Conservation (phyloP, 306 rosid species). For the Fagus crenata region DNA sequence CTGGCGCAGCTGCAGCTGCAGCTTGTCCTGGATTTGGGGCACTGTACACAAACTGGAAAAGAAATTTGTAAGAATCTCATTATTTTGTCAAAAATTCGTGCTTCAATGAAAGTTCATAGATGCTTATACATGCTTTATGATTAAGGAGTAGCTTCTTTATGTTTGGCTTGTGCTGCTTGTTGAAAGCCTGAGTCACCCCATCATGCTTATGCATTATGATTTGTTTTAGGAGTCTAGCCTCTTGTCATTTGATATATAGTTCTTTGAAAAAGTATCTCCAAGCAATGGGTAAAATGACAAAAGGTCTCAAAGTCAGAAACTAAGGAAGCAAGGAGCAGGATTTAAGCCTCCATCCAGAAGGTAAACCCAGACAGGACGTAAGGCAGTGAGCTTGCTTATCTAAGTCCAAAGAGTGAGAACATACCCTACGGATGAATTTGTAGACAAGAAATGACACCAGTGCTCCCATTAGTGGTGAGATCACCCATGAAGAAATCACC, state of each 20-base stretch:
- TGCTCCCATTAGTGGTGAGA: conserved; percentile 92
- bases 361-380: conserved; percentile 3
- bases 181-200: not conserved
- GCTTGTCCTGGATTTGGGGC: conserved; percentile 97
- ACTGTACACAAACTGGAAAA: conserved; percentile 81
- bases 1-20: conserved; percentile 93
- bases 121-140: not conserved
- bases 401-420: conserved; percentile 29
- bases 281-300: not conserved
- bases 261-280: not conserved
- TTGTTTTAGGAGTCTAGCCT: conserved; percentile 3
- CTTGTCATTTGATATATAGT: not conserved
- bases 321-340: too few relatives aligned
- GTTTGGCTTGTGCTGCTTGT: conserved; percentile 3
- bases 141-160: not conserved
- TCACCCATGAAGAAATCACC: conserved; percentile 86
- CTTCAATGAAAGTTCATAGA: not conserved
- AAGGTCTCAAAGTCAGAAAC: not conserved
- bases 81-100: not conserved
- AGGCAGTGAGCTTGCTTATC: conserved; percentile 11
- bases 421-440: conserved; percentile 92
- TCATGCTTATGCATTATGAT: not conserved
- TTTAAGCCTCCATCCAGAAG: not conserved
- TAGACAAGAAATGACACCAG: conserved; percentile 86
- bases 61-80: conserved; percentile 3